phyloP scores from a whole-genome alignment of 75 land plant species.

The Azolla pinnata region DNA sequence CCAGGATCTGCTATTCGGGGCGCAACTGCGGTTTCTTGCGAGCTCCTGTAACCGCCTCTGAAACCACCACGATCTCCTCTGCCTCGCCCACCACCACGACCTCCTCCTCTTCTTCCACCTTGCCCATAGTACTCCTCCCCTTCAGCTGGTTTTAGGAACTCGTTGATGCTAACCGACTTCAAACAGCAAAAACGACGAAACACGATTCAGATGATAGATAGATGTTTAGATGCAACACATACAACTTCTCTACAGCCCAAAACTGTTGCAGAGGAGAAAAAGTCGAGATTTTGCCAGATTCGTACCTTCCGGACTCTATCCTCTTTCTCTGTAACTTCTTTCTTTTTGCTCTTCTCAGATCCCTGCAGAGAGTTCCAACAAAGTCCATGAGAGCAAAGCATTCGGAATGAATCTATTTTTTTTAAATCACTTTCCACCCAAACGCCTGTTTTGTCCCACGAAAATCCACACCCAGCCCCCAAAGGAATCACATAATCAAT shows the following conservation, averaged over 20 bases:
- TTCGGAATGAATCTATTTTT: too few relatives aligned
- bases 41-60: constrained; percentile 17
- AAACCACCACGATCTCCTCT: constrained; percentile 21
- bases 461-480: too few relatives aligned
- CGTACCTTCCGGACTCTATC: constrained; percentile 53
- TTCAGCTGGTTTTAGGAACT: constrained; percentile 54
- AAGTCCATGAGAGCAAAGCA: too few relatives aligned
- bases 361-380: too few relatives aligned
- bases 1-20: constrained; percentile 59
- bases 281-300: too few relatives aligned
- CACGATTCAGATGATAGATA: not conserved
- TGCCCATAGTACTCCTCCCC: constrained; percentile 34
- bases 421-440: too few relatives aligned
- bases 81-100: constrained; percentile 48
- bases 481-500: too few relatives aligned
- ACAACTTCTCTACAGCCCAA: too few relatives aligned
- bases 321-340: constrained; percentile 55
- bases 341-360: constrained; percentile 34
- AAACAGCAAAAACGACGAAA: constrained; percentile 3
- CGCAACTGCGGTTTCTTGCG: constrained; percentile 10
- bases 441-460: too few relatives aligned
- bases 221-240: not conserved
- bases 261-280: too few relatives aligned
- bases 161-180: constrained; percentile 52
- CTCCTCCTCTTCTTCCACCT: constrained; percentile 36